phyloP scores from a whole-genome alignment of 495 filamentous ascomycete genomes.

The Aspergillus kassunensis region DNA sequence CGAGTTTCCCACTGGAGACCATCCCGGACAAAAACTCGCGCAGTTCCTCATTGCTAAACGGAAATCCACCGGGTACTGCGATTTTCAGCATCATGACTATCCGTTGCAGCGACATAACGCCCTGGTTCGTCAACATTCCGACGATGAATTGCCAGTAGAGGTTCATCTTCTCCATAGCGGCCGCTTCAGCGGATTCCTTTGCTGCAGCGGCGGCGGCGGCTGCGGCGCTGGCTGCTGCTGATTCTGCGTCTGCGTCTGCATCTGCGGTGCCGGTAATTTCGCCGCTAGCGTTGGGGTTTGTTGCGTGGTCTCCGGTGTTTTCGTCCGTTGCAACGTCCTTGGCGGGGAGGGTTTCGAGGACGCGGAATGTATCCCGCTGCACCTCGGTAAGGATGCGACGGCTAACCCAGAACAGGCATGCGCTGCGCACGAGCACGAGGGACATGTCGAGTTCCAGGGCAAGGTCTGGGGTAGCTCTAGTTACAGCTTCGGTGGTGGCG shows the following conservation, averaged over 20 bases:
- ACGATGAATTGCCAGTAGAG: slow-evolving; percentile 89
- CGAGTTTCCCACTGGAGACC: slow-evolving; percentile 65
- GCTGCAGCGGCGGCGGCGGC: slow-evolving; percentile 42
- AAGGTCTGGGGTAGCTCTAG: slow-evolving; percentile 60
- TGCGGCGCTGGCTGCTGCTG: slow-evolving; percentile 48
- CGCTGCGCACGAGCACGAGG: slow-evolving; percentile 65
- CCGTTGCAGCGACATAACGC: slow-evolving; percentile 70
- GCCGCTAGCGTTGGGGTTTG: neutral
- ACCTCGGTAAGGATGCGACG: slow-evolving; percentile 69
- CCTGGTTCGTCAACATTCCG: slow-evolving; percentile 91
- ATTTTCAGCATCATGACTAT: slow-evolving; percentile 94
- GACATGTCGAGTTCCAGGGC: slow-evolving; percentile 68
- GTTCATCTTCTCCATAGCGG: slow-evolving; percentile 70
- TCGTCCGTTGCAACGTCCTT: slow-evolving; percentile 29
- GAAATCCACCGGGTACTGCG: slow-evolving; percentile 79
- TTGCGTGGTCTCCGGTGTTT: neutral
- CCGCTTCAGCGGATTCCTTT: slow-evolving; percentile 42
- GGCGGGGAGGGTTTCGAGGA: slow-evolving; percentile 58
- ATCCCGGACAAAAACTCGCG: slow-evolving; percentile 72
- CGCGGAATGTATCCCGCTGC: slow-evolving; percentile 50
- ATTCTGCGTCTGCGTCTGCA: slow-evolving; percentile 30
- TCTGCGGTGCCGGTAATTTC: neutral
- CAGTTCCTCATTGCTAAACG: slow-evolving; percentile 73
- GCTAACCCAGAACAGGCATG: slow-evolving; percentile 80
- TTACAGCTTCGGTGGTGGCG: slow-evolving; percentile 28